phyloP scores from a whole-genome alignment of 257 asterid genomes.

The Linaria vulgaris region DNA sequence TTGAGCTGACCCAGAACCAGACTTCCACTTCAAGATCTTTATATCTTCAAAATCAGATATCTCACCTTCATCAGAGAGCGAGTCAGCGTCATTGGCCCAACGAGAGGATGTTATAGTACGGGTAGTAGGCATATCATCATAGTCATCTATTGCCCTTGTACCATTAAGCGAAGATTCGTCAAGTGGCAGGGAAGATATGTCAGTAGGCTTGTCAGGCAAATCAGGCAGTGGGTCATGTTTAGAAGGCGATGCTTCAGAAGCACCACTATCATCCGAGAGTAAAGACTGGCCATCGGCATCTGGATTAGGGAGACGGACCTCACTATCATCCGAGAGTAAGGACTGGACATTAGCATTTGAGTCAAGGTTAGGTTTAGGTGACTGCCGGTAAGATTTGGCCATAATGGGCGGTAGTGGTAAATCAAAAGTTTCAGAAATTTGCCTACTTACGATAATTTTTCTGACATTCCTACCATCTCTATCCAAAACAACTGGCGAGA shows the following conservation, averaged over 20 bases:
- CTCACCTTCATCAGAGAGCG: constrained; percentile 82
- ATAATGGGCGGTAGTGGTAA: constrained; percentile 41
- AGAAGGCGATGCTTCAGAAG: constrained; percentile 31
- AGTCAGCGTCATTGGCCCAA: constrained; percentile 73
- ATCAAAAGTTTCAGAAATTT: constrained; percentile 25
- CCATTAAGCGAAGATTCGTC: constrained; percentile 27
- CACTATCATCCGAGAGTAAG: constrained; percentile 27
- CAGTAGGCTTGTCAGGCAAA: constrained; percentile 34
- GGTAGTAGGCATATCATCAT: constrained; percentile 40
- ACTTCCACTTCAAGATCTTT: constrained; percentile 26
- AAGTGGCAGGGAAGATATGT: constrained; percentile 28
- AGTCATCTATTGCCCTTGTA: constrained; percentile 43
- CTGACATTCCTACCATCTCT: constrained; percentile 51
- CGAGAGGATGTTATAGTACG: constrained; percentile 65
- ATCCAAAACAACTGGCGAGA: constrained; percentile 86
- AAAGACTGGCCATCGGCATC: constrained; percentile 29
- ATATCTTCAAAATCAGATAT: constrained; percentile 53
- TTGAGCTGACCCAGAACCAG: constrained; percentile 32
- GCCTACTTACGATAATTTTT: constrained; percentile 36
- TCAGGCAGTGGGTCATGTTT: constrained; percentile 25
- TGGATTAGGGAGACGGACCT: constrained; percentile 20
- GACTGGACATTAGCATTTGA: constrained; percentile 23
- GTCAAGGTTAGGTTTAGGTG: constrained; percentile 26
- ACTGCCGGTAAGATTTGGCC: constrained; percentile 26
- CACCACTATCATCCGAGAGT: constrained; percentile 25